Conservation (phyloP, 352 stramenopile species). For the Thalassiosira mediterranea region DNA sequence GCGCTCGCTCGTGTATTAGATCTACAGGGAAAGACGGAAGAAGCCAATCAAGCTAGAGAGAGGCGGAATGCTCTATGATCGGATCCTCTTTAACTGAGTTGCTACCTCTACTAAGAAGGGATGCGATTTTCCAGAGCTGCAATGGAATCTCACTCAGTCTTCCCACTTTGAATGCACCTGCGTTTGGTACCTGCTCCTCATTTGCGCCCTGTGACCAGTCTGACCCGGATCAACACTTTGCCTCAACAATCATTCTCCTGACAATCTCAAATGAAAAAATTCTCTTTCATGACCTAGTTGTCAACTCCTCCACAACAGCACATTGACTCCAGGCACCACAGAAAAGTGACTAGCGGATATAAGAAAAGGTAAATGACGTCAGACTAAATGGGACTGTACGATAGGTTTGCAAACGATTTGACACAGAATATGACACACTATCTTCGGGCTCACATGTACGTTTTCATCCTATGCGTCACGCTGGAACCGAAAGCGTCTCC, state of each 20-base stretch:
- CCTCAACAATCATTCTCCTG: background rate
- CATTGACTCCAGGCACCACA: constrained; percentile 39
- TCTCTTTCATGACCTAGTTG: background rate
- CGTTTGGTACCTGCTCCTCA: too few species aligned
- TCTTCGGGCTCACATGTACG: constrained; percentile 38
- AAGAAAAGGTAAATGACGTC: constrained; percentile 6
- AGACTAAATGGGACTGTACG: background rate
- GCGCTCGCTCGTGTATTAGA: constrained; percentile 56
- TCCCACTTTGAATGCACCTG: too few species aligned
- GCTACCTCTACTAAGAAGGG: too few species aligned
- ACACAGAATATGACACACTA: too few species aligned
- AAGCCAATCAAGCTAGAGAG: constrained; percentile 29
- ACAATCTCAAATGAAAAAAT: background rate
- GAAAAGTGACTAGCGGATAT: constrained; percentile 51
- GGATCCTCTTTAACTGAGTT: too few species aligned
- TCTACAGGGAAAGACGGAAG: constrained; percentile 60
- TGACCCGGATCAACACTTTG: too few species aligned
- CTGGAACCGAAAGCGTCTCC: constrained; percentile 38
- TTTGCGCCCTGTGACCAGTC: too few species aligned
- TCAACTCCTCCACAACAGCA: constrained; percentile 42
- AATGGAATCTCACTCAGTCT: too few species aligned
- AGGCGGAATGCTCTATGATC: too few species aligned
- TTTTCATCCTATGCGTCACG: constrained; percentile 49
- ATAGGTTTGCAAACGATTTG: too few species aligned
- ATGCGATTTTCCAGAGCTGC: too few species aligned